Evolutionary conservation across 192 early-diverging fungal species (phyloP).

Genomic region (Gaertneriomyces sp.): DNA sequence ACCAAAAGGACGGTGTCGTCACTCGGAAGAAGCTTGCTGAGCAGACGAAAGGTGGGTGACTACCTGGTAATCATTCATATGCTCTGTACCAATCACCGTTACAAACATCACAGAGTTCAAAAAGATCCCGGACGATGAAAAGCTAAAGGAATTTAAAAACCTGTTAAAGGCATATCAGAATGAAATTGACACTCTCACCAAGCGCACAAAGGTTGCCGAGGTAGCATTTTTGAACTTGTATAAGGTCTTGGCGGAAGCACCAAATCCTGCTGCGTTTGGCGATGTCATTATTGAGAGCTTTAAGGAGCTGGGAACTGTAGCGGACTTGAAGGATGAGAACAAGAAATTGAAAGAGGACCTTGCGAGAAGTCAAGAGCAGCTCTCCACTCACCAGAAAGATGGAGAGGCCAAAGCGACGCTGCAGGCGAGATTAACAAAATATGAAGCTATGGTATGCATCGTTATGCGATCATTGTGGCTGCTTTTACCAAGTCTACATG

Average conservation of each 20-base stretch:
- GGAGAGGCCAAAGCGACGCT: slow-evolving; percentile 49
- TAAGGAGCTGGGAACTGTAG: no score
- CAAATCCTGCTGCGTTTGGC: slow-evolving; percentile 76
- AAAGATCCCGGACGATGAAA: slow-evolving; percentile 71
- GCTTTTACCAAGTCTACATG: neutral
- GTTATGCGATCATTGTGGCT: neutral
- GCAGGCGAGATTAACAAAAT: slow-evolving; percentile 52
- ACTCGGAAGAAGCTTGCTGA: slow-evolving; percentile 82
- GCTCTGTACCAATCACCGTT: neutral
- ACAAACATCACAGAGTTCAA: slow-evolving; percentile 61
- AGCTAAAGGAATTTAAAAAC: slow-evolving; percentile 70
- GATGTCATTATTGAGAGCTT: slow-evolving; percentile 42
- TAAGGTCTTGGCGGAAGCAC: slow-evolving; percentile 73
- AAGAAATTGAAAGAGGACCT: slow-evolving; percentile 51
- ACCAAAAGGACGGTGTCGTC: slow-evolving; percentile 74
- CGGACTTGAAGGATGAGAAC: slow-evolving; percentile 50
- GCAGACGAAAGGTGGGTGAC: slow-evolving; percentile 68
- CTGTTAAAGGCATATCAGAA: slow-evolving; percentile 83
- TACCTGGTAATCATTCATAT: neutral
- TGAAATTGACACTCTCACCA: slow-evolving; percentile 87
- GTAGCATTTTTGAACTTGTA: slow-evolving; percentile 78
- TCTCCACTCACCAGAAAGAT: slow-evolving; percentile 37
- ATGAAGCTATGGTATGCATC: slow-evolving; percentile 57
- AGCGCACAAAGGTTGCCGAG: slow-evolving; percentile 78
- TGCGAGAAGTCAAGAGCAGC: slow-evolving; percentile 39